Percentiles rank a stretch among this genome's conserved stretches.
phyloP scores from a whole-genome alignment of 495 filamentous ascomycete genomes.

The Lophium mytilinum region DNA sequence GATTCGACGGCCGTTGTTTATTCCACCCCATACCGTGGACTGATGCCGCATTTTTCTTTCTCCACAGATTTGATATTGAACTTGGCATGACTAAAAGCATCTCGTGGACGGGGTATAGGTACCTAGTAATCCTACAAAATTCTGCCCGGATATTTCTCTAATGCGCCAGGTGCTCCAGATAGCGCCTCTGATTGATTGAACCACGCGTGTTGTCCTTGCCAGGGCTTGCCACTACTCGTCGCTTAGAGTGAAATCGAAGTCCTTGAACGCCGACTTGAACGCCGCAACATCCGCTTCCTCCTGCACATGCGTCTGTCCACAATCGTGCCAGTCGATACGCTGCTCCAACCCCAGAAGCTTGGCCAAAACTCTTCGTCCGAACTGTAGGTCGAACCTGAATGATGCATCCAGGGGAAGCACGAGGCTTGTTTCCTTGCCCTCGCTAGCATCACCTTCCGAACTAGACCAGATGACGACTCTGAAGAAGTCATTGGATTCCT shows the following conservation, averaged over 20 bases:
- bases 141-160: no score
- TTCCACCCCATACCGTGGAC: no score
- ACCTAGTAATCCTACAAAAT: no score
- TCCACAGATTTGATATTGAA: no score
- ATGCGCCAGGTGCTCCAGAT: no score
- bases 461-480: slow-evolving; percentile 71
- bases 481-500: slow-evolving; percentile 66
- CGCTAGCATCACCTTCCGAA: slow-evolving; percentile 28
- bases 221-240: no score
- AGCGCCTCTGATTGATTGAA: no score
- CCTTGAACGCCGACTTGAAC: slow-evolving; percentile 78
- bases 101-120: no score
- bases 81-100: no score
- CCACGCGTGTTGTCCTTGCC: no score
- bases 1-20: no score
- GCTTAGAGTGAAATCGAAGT: slow-evolving; percentile 58
- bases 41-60: no score
- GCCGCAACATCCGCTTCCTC: slow-evolving; percentile 70
- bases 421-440: slow-evolving; percentile 39
- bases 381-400: slow-evolving; percentile 56
- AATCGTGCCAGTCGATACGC: slow-evolving; percentile 72
- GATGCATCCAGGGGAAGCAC: slow-evolving; percentile 45
- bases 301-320: slow-evolving; percentile 64
- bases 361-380: slow-evolving; percentile 72
- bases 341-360: slow-evolving; percentile 73